phyloP scores from a whole-genome alignment of 2,329 filamentous ascomycete species.

The Hypoxylon sp. region DNA sequence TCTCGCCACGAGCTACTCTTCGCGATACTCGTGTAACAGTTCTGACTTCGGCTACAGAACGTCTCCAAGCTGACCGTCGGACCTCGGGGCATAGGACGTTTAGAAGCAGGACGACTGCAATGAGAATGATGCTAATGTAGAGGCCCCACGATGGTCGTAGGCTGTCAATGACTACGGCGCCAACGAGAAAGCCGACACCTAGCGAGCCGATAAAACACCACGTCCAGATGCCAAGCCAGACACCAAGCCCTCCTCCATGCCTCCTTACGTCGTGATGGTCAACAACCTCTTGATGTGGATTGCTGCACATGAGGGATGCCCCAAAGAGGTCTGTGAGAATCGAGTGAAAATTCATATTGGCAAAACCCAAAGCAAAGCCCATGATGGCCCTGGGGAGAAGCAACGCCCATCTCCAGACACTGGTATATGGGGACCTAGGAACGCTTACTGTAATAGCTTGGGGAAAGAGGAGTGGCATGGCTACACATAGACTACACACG shows the following conservation, averaged over 20 bases:
- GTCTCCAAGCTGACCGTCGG: slow-evolving; percentile 76
- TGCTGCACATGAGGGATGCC: slow-evolving; percentile 78
- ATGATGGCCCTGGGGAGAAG: slow-evolving; percentile 75
- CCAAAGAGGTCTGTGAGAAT: slow-evolving; percentile 83
- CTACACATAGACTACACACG: slow-evolving; percentile 75
- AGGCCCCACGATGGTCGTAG: slow-evolving; percentile 80
- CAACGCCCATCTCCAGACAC: slow-evolving; percentile 71
- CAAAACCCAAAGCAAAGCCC: slow-evolving; percentile 79
- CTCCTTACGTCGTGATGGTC: slow-evolving; percentile 77
- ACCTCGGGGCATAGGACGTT: slow-evolving; percentile 82
- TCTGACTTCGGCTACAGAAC: slow-evolving; percentile 76
- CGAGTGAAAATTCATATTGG: slow-evolving; percentile 82
- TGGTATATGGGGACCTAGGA: slow-evolving; percentile 68
- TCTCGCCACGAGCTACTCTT: slow-evolving; percentile 77
- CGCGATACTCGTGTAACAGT: slow-evolving; percentile 66
- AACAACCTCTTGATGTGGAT: slow-evolving; percentile 80
- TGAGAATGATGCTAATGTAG: slow-evolving; percentile 78
- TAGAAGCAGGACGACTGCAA: slow-evolving; percentile 75
- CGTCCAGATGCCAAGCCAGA: slow-evolving; percentile 85
- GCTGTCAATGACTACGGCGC: slow-evolving; percentile 76
- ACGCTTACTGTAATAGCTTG: slow-evolving; percentile 77
- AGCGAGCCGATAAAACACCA: slow-evolving; percentile 83
- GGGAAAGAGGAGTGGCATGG: slow-evolving; percentile 81
- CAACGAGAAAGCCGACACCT: slow-evolving; percentile 78
- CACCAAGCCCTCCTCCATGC: slow-evolving; percentile 82